These are phyloP conservation scores for Emericellopsis terricola DNA, from an alignment of 495 filamentous ascomycete species.

Conservation along the genomic window DNA sequence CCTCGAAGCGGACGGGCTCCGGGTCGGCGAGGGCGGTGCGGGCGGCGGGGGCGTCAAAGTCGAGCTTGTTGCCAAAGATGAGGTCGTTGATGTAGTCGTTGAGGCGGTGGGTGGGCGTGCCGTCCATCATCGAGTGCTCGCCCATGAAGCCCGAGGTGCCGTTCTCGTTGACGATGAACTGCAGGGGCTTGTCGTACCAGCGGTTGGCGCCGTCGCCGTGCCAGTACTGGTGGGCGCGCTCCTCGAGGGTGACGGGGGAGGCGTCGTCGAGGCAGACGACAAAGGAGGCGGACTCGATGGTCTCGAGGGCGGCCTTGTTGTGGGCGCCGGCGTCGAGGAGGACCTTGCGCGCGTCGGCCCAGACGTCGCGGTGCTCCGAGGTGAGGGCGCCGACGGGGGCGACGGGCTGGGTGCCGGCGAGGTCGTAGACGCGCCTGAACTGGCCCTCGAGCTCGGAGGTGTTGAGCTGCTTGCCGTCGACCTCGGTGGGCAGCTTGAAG, in stretches of 20 bases:
- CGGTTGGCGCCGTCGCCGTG: constrained; percentile 91
- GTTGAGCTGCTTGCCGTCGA: constrained; percentile 68
- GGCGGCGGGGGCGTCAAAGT: constrained; percentile 54
- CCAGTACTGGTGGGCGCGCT: constrained; percentile 94
- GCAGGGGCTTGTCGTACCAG: constrained; percentile 95
- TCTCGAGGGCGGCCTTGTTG: constrained; percentile 59
- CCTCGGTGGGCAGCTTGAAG: constrained; percentile 66
- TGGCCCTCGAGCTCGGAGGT: constrained; percentile 74
- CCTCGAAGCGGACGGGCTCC: constrained; percentile 50
- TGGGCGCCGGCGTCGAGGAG: constrained; percentile 56
- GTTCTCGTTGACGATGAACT: constrained; percentile 98
- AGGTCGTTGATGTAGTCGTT: constrained; percentile 84
- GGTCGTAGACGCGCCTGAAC: constrained; percentile 71
- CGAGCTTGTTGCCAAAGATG: constrained; percentile 82
- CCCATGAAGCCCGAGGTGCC: constrained; percentile 95
- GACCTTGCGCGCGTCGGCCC: constrained; percentile 67
- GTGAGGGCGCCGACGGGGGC: constrained; percentile 76
- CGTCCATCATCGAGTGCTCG: constrained; percentile 99
- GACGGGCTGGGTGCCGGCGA: constrained; percentile 41
- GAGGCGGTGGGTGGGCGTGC: constrained; percentile 87
- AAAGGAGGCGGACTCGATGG: constrained; percentile 83
- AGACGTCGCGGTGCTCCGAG: constrained; percentile 79
- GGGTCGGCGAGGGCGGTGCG: constrained; percentile 80
- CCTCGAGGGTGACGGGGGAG: constrained; percentile 80
- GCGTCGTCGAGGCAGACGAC: constrained; percentile 90